Evolutionary conservation across 495 filamentous ascomycete species (phyloP).

Genomic region (Pyronema domesticum): DNA sequence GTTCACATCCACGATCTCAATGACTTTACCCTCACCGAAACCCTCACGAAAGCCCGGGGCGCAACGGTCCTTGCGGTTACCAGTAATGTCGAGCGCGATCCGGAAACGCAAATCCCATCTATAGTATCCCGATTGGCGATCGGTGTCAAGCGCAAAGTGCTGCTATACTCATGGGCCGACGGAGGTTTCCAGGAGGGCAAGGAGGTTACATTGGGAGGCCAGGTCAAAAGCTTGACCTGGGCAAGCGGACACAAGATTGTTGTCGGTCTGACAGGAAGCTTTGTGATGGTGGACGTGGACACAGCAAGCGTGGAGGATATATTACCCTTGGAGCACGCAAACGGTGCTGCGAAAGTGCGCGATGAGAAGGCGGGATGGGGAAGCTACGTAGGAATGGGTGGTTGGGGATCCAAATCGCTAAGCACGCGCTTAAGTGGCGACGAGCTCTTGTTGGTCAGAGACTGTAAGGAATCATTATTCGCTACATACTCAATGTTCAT

Average conservation of each 20-base stretch:
- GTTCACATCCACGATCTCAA: conserved; percentile 79
- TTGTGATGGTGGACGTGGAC: conserved; percentile 75
- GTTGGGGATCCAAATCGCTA: conserved; percentile 76
- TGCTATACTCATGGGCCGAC: conserved; percentile 91
- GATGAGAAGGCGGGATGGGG: conserved; percentile 40
- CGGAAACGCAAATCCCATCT: conserved; percentile 64
- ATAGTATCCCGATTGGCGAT: conserved; percentile 84
- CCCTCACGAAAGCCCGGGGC: conserved; percentile 62
- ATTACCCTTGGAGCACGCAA: conserved; percentile 57
- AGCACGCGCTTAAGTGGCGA: conserved; percentile 65
- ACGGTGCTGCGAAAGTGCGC: conserved; percentile 46
- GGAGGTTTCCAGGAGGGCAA: conserved; percentile 64
- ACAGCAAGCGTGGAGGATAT: conserved; percentile 53
- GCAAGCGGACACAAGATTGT: conserved; percentile 67
- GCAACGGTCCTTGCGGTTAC: conserved; percentile 84
- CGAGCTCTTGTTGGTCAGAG: conserved; percentile 76
- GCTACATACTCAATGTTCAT: neutral
- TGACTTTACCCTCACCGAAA: conserved; percentile 61
- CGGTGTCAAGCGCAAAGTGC: conserved; percentile 70
- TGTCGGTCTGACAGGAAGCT: conserved; percentile 72
- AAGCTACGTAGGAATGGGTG: conserved; percentile 84
- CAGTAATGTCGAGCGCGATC: conserved; percentile 82
- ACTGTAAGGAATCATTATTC: conserved; percentile 35
- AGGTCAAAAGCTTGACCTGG: conserved; percentile 76
- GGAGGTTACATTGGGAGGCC: conserved; percentile 62